These are phyloP conservation scores for Colletotrichum sp. DNA, from an alignment of 2,329 filamentous ascomycete genomes.

Conservation along the genomic window DNA sequence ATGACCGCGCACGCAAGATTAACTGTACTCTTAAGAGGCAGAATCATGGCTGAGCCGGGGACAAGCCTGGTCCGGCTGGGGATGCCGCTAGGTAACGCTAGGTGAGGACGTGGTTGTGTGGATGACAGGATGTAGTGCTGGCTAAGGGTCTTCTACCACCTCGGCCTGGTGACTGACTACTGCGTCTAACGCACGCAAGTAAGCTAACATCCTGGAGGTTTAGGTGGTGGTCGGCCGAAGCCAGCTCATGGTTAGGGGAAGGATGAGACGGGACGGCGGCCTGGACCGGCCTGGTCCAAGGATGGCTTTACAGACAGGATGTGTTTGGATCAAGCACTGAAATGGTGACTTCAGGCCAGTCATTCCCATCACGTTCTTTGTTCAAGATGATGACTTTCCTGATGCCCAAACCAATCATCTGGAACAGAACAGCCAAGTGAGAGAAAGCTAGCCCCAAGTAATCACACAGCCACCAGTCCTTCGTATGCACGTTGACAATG, in stretches of 20 bases:
- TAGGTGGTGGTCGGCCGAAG: neutral
- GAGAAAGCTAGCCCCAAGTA: neutral
- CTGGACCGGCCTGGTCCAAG: neutral
- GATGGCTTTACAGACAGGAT: neutral
- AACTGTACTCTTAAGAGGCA: neutral
- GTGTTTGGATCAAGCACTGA: neutral
- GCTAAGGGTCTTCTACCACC: neutral
- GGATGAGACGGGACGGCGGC: neutral
- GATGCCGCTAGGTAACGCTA: neutral
- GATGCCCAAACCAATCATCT: neutral
- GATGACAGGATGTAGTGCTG: neutral
- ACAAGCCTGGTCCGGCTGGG: constrained; percentile 1
- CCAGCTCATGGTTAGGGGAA: neutral
- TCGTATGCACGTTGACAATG: neutral
- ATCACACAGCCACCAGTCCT: neutral
- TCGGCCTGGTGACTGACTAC: neutral
- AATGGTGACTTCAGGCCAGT: neutral
- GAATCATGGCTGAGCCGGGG: neutral
- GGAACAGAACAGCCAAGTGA: neutral
- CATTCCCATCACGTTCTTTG: neutral
- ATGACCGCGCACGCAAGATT: neutral
- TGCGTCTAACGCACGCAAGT: neutral
- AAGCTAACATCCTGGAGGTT: neutral
- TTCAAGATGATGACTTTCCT: neutral
- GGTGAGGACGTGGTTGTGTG: neutral